Evolutionary conservation across 2,329 filamentous ascomycete species (phyloP), one percentile per base, ranked within the genome.

Genomic region (Penicillium sp.): DNA sequence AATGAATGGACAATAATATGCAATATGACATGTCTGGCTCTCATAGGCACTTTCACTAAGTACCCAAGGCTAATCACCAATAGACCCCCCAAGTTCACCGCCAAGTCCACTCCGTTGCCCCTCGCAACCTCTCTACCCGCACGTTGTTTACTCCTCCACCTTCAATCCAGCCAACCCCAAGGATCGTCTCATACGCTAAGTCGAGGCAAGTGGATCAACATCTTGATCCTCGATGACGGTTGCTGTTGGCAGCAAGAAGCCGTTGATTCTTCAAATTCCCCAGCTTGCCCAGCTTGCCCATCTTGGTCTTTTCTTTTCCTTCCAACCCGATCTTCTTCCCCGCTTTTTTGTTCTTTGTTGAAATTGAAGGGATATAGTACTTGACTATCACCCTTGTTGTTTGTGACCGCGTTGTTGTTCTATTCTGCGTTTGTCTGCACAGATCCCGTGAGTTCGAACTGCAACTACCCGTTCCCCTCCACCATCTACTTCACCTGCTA

Each of bases 141-240:
- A 61, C 55, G 51, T 54, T 67, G 64, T 67, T 67, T 67, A 66
- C 61, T 56, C 49, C 45, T 56, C 55, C 52, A 53, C 57, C 57
- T 54, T 55, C 53, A 49, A 56, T 55, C 56, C 53, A 54, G 51
- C 57, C 60, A 61, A 62, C 60, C 60, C 60, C 57, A 57, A 49
- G 49, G 55, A 58, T 59, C 49, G 50, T 32, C 54, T 56, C 39
- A 46, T 43, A 33, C 48, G 44, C 57, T 58, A 59, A 51, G 49
- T 55, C 42, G 52, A 55, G 37, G 32, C 34, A 43, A 52, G 57
- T 59, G 58, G 58, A 57, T 47, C 45, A 47, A 42, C 39, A 53
- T 50, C 50, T 49, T 31, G 45, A 57, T 58, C 51, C 53, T 58
- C 43, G 56, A 61, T 60, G 60, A 56, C 51, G 45, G 46, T 60